Evolutionary conservation across 805 yeast genomes (phyloP).

Genomic region (Monosporozyma siamensis): DNA sequence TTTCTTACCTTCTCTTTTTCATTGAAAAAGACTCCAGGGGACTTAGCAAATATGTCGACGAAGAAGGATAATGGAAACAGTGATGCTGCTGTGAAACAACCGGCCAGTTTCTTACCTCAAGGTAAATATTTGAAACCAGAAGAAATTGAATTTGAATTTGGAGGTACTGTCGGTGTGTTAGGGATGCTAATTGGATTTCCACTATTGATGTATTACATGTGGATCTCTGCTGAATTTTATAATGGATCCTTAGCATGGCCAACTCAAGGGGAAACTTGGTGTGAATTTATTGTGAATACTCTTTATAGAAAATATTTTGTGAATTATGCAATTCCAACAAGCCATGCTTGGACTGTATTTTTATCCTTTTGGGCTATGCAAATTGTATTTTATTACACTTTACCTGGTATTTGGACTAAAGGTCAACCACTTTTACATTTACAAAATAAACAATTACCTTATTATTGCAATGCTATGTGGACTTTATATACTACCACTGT

Average conservation of each 20-base stretch:
- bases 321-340: constrained; percentile 50
- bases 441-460: constrained; percentile 73
- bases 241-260: constrained; percentile 69
- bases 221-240: constrained; percentile 81
- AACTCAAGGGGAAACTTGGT: constrained; percentile 45
- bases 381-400: constrained; percentile 61
- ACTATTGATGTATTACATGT: constrained; percentile 89
- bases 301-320: constrained; percentile 36
- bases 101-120: constrained; percentile 23
- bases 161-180: constrained; percentile 81
- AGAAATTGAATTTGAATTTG: constrained; percentile 77
- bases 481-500: constrained; percentile 64
- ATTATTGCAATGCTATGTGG: constrained; percentile 87
- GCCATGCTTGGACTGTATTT: constrained; percentile 60
- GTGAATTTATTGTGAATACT: constrained; percentile 35
- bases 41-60: neutral
- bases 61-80: neutral
- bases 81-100: neutral
- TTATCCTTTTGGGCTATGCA: constrained; percentile 61
- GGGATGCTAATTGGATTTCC: constrained; percentile 95
- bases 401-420: constrained; percentile 92
- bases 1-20: no score
- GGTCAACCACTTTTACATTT: constrained; percentile 88
- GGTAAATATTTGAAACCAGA: constrained; percentile 38
- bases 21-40: no score